A percentile compares a stretch with the other conserved stretches of the same genome.
Conservation (phyloP, 768 basidiomycete genomes). For the Xerocomellus dryophilus region DNA sequence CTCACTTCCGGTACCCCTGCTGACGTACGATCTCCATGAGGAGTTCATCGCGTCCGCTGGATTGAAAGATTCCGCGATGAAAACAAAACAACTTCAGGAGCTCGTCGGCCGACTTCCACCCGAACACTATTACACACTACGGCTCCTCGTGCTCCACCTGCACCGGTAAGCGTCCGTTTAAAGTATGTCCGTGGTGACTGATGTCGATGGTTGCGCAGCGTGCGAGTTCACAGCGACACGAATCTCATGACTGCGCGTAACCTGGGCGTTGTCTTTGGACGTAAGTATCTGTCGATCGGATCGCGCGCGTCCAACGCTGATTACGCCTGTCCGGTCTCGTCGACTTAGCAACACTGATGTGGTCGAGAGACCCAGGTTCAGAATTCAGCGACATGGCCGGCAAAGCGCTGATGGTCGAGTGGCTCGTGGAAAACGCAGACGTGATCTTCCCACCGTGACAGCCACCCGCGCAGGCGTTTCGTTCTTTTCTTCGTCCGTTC, state of each 20-base stretch:
- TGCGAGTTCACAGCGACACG: constrained; percentile 61
- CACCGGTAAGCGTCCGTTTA: constrained; percentile 53
- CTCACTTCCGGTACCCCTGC: constrained; percentile 82
- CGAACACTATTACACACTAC: constrained; percentile 85
- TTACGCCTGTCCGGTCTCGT: neutral
- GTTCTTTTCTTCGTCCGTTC: neutral
- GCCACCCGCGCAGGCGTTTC: neutral
- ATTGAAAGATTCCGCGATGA: constrained; percentile 59
- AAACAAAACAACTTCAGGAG: constrained; percentile 58
- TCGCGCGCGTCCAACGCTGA: neutral
- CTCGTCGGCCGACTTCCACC: constrained; percentile 75
- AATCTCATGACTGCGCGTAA: constrained; percentile 97
- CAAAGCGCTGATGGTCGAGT: constrained; percentile 89
- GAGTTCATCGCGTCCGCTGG: constrained; percentile 78
- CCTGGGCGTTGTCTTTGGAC: constrained; percentile 96
- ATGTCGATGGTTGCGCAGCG: constrained; percentile 30
- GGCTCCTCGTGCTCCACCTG: constrained; percentile 81
- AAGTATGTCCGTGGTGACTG: neutral
- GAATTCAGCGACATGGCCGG: constrained; percentile 99
- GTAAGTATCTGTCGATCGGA: constrained; percentile 47
- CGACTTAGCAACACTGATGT: constrained; percentile 83
- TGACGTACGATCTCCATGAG: constrained; percentile 90
- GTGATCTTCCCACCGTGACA: constrained; percentile 39
- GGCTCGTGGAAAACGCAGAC: constrained; percentile 88
- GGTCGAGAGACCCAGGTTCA: constrained; percentile 76